phyloP scores from a whole-genome alignment of 1,284 basidiomycete genomes.

The Malassezia brasiliensis region DNA sequence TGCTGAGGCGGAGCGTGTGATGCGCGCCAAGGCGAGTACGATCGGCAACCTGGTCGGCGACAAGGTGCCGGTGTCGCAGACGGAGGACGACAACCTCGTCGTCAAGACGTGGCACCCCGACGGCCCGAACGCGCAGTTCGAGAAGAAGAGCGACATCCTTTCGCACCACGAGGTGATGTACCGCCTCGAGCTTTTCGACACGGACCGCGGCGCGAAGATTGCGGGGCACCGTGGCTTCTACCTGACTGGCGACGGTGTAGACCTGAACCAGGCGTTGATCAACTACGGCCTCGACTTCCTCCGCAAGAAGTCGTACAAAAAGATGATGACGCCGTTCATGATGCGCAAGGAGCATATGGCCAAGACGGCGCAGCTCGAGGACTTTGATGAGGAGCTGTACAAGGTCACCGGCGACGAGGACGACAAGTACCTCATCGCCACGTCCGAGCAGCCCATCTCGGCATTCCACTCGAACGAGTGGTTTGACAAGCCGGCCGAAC shows the following conservation, averaged over 20 bases:
- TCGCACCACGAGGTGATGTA: conserved; percentile 94
- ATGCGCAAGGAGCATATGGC: conserved; percentile 97
- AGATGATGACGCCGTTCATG: conserved; percentile 94
- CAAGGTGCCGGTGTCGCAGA: conserved; percentile 71
- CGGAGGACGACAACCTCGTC: conserved; percentile 87
- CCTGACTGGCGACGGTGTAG: conserved; percentile 86
- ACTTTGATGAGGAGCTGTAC: conserved; percentile 97
- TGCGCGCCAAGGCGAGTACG: conserved; percentile 68
- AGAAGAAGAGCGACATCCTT: conserved; percentile 62
- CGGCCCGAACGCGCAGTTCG: conserved; percentile 56
- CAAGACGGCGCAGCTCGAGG: conserved; percentile 91
- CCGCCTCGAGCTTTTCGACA: conserved; percentile 85
- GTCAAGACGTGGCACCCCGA: conserved; percentile 77
- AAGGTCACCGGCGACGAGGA: conserved; percentile 80
- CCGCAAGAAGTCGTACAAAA: conserved; percentile 71
- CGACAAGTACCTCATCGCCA: conserved; percentile 97
- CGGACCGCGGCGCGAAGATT: conserved; percentile 80
- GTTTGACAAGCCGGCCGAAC: conserved; percentile 82
- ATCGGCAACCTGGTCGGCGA: conserved; percentile 91
- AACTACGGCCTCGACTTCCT: conserved; percentile 91
- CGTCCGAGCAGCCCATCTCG: conserved; percentile 95
- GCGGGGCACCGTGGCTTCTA: conserved; percentile 93
- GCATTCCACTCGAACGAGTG: conserved; percentile 91
- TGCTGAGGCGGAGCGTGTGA: conserved; percentile 60
- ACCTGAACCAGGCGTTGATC: conserved; percentile 93